Evolutionary conservation across 2,329 filamentous ascomycete species (phyloP), one percentile per base, ranked within the genome.

Genomic region (Colletotrichum agaves): DNA sequence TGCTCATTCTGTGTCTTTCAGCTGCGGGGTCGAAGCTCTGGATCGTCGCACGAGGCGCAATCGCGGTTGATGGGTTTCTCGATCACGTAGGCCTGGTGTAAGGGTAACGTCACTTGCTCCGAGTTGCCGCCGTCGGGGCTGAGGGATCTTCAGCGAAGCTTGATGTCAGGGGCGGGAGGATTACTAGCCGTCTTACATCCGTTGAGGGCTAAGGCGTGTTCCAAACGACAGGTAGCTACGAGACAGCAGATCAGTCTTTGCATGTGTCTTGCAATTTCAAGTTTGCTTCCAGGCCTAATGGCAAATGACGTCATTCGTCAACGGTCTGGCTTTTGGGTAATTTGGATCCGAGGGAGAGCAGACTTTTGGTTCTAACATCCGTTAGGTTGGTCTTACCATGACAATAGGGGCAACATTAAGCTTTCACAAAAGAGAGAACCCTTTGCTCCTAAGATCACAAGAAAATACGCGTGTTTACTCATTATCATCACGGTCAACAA

Each of bases 221-320:
- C n/a, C 15, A n/a, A 31, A 33, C 27, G 31, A n/a, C n/a, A 15
- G 15, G 17, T 52, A n/a, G 35, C 52, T 23, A 46, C 39, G 15
- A 19, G 41, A 33, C 4, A 33, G 31, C 19, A 49, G 17, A 31
- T 39, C 23, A 43, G 35, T 35, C 39, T 31, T 33, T n/a, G 41
- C 11, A 53, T 17, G 11, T 67, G 64, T 67, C 60, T 59, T 39
- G 27, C n/a, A 53, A 39, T 37, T 58, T 39, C 61, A 67, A 59
- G 61, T 59, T 55, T 63, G 10, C 11, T 55, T 6, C 15, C 2
- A 10, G n/a, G 3, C 3, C 27, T 55, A 21, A 43, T 46, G 10
- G 11, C 43, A 15, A 13, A 63, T 64, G 64, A 64, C 61, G 53
- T 47, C 44, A 67, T 67, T 37, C 31, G 49, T 19, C 49, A 53